phyloP scores from a whole-genome alignment of 2,329 filamentous ascomycete genomes.

The Drechslera avenae region DNA sequence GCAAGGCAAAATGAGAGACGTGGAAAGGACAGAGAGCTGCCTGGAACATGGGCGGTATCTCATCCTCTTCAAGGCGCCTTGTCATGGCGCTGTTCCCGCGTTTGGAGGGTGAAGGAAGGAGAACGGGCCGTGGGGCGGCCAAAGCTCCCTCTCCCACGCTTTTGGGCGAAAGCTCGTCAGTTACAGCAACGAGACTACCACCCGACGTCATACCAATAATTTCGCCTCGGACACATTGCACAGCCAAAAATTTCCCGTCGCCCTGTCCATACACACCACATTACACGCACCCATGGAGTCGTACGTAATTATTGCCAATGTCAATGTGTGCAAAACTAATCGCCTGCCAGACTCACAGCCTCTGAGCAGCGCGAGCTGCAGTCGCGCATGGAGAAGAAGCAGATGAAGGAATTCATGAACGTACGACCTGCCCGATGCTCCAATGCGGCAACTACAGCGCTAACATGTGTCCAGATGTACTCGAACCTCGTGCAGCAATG shows the following conservation, averaged over 20 bases:
- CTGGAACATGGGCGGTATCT: neutral
- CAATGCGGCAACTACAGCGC: neutral
- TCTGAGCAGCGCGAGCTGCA: constrained; percentile 92
- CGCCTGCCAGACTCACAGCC: constrained; percentile 65
- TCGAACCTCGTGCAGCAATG: constrained; percentile 81
- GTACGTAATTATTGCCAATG: constrained; percentile 28
- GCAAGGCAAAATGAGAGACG: neutral
- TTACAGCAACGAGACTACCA: constrained; percentile 11
- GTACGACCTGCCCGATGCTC: constrained; percentile 62
- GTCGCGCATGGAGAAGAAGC: constrained; percentile 93
- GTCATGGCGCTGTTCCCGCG: constrained; percentile 1
- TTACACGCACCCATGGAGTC: constrained; percentile 41
- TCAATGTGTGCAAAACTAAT: constrained; percentile 16
- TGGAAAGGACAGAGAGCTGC: neutral
- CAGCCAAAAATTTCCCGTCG: neutral
- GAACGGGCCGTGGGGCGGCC: constrained; percentile 15
- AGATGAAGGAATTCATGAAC: constrained; percentile 98
- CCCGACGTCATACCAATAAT: constrained; percentile 18
- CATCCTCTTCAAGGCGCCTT: too few relatives aligned
- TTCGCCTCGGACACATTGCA: too few relatives aligned
- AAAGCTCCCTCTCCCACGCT: constrained; percentile 29
- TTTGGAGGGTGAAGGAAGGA: constrained; percentile 4
- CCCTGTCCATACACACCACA: neutral
- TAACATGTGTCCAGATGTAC: constrained; percentile 62
- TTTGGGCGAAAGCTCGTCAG: constrained; percentile 29